Base-by-base conservation (phyloP, 2,329 filamentous ascomycete genomes). In the Trichoderma citrinoviride region DNA sequence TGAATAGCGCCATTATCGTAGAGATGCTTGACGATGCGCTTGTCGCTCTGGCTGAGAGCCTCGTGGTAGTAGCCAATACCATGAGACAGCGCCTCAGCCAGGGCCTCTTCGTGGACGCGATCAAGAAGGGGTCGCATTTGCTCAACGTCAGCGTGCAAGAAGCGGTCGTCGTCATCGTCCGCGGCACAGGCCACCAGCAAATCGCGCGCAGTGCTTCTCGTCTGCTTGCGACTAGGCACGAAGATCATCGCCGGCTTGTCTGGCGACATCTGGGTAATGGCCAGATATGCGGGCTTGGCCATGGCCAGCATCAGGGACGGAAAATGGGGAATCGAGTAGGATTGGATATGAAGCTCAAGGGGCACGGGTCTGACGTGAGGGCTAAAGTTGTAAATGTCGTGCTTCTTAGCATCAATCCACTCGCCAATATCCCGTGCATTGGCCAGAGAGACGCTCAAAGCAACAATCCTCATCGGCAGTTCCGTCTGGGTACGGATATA, bases 381-480 rank as follows among this genome's bases (percentile, higher is more conserved):
- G 71, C 92, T 97, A 81, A 99, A 99, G 80, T 99, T 99, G 83
- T 94, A 99, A 68, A 97, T 97, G 55, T 95, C 96, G 75, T 99
- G 95, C 81, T 97, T 98, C 77, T 89, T 96, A 7, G 94, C 95
- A 70, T 96, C 95, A 70, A 99, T 93, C 95, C 95, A 99, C 78
- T 97, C 95, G 58, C 94, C 94, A 71, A 99, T 86, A 72, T 99
- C 95, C 66, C 93, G 87, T 56, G 94, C 93, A 74, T 97, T 98
- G 5, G 95, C 89, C 23, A 99, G 83, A 25, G 95, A 96, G 29
- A 97, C 95, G 74, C 92, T 93, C 66, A 99, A 80, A 2, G 93
- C 95, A 61, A 99, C 80, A 53, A 98, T 94, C 58, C 95, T 89
- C 80, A 98, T 85, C 10, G 90, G 87, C 44, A 90, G 87, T 75